A percentile compares a stretch with the other conserved stretches of the same genome.
Evolutionary conservation across 768 basidiomycete species (phyloP).

Genomic region (Trametes coccinea): DNA sequence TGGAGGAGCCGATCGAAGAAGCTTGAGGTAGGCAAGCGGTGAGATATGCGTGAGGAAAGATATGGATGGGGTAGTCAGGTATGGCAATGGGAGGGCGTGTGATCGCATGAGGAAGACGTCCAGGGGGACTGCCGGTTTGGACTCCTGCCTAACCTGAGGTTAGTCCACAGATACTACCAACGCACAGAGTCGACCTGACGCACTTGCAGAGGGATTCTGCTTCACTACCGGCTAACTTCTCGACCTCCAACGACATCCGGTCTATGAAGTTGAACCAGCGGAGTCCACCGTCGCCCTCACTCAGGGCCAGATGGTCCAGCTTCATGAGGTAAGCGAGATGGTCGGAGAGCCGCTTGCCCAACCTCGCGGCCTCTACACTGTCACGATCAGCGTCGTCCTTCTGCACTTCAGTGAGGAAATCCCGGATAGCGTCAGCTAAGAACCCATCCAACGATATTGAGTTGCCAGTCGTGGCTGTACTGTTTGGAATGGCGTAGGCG

Average conservation of each 20-base stretch:
- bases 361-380: conserved; percentile 50
- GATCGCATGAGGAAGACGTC: conserved; percentile 70
- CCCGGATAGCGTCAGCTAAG: conserved; percentile 53
- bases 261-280: conserved; percentile 77
- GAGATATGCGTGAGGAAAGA: conserved; percentile 75
- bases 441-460: conserved; percentile 65
- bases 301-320: conserved; percentile 65
- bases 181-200: neutral
- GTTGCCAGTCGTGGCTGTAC: conserved; percentile 41
- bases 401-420: conserved; percentile 62
- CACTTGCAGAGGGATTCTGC: conserved; percentile 55
- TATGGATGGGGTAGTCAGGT: conserved; percentile 63
- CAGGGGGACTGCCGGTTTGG: conserved; percentile 49
- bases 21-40: conserved; percentile 64
- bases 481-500: conserved; percentile 62
- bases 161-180: conserved; percentile 38
- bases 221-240: conserved; percentile 54
- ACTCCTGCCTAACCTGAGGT: conserved; percentile 8
- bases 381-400: conserved; percentile 51
- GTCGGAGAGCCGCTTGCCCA: conserved; percentile 50
- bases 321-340: conserved; percentile 70
- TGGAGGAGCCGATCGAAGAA: conserved; percentile 45
- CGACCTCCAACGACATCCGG: conserved; percentile 48
- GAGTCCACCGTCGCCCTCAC: conserved; percentile 61
- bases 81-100: conserved; percentile 72